Evolutionary conservation across 78 protist species (phyloP).

Genomic region (Acrasis kona): DNA sequence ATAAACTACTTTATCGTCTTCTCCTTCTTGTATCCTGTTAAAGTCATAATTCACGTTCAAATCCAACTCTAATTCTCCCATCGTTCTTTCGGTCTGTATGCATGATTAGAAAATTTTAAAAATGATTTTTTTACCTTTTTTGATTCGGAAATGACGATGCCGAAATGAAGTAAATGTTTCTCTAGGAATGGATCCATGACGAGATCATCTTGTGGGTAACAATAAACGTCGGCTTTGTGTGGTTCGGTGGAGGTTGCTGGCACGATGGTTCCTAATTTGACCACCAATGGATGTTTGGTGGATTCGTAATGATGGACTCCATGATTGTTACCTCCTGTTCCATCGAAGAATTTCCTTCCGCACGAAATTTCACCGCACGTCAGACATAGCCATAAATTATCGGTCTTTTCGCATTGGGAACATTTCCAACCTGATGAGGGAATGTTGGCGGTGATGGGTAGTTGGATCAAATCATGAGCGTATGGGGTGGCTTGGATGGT

Average conservation of each 20-base stretch:
- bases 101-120: not conserved
- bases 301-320: constrained; percentile 70
- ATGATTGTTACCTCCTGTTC: constrained; percentile 78
- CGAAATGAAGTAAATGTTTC: constrained; percentile 77
- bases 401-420: constrained; percentile 18
- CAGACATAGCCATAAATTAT: constrained; percentile 84
- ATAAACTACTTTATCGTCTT: constrained; percentile 37
- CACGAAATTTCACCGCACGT: constrained; percentile 80
- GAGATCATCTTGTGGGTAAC: constrained; percentile 47
- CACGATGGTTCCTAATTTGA: constrained; percentile 90
- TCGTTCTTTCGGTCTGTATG: constrained; percentile 85
- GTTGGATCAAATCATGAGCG: not conserved
- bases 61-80: constrained; percentile 77
- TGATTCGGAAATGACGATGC: constrained; percentile 56
- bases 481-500: too few relatives aligned
- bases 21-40: constrained; percentile 47
- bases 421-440: not conserved
- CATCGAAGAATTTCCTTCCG: constrained; percentile 67
- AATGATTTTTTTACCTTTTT: not conserved
- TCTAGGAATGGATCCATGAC: constrained; percentile 71
- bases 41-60: constrained; percentile 60
- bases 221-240: constrained; percentile 53
- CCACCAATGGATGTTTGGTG: constrained; percentile 73
- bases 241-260: not conserved
- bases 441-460: not conserved